Evolutionary conservation across 148 eudicot species (phyloP), one percentile per base, ranked within the genome.

Genomic region (Tetragonia tetragonoides): DNA sequence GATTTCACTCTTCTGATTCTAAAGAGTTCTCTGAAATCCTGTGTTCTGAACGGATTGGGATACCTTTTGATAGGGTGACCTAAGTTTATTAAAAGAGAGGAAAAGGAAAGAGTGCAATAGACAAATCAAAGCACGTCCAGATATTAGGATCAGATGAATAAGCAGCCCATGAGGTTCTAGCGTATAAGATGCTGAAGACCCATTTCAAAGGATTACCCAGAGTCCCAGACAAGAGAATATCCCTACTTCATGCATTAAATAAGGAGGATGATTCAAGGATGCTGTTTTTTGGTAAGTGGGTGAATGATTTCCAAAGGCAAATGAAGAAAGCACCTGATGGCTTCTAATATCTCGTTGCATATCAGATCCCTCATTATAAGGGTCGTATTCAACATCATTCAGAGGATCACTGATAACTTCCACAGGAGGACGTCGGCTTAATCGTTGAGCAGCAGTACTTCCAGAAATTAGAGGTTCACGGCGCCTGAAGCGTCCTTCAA

Each of bases 341-440:
- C 78, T 83, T 84, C 75, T 87, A 24, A 78, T 84, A 74, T 89
- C 97, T 49, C 83, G 87, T 37, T 82, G 84, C 76, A 79, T 49
- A 87, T 87, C 94, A 78, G 81, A 72, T 56, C 88, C 87, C 57
- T 90, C 94, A 20, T 85, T 93, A 74, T 81, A 84, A 51, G 87
- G 89, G 66, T 87, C 97, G 86, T 89, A 87, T 60, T 96, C 98
- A 70, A 78, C 83, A 87, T 91, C 97, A 85, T 86, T 90, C 44
- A 91, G 74, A 74, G 98, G 99, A 77, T 93, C 99, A 85, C 90
- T 88, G 42, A 93, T 91, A 71, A 93, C 95, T 80, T 91, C 99
- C 76, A 90, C 91, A 54, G 98, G 93, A 80, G 85, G 84, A 12
- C 84, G 85, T 60, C 91, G 88, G 83, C 87, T 91, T 76, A 87